Percentiles rank a stretch among this genome's conserved stretches.
Evolutionary conservation across 495 filamentous ascomycete species (phyloP).

Genomic region (Aspergillus coremiiformis): DNA sequence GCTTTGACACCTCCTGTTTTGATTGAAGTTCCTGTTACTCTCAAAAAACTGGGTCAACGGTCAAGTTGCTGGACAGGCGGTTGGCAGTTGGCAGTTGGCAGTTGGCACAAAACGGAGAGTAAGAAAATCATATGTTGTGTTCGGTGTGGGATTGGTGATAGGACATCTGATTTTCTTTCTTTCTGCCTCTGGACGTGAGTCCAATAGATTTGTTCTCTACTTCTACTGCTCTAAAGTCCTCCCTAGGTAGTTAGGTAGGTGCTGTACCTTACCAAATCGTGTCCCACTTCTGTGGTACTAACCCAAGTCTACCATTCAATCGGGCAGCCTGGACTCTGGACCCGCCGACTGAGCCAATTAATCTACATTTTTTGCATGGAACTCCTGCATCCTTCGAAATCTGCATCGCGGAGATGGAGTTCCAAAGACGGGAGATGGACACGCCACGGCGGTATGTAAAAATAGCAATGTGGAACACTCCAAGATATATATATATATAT

Average conservation of each 20-base stretch:
- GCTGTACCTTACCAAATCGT: background rate
- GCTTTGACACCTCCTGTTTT: background rate
- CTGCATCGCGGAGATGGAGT: background rate
- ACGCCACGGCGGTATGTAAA: background rate
- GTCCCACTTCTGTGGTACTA: background rate
- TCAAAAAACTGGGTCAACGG: background rate
- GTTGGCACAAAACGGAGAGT: background rate
- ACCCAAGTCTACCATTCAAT: background rate
- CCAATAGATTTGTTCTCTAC: background rate
- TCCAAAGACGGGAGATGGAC: background rate
- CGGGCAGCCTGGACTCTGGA: too few species aligned
- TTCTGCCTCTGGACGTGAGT: background rate
- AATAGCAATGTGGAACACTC: background rate
- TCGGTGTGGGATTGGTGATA: background rate
- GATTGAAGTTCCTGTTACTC: background rate
- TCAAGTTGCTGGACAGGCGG: background rate
- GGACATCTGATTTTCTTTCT: background rate
- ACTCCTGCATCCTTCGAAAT: conserved; percentile 1
- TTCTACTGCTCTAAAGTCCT: too few species aligned
- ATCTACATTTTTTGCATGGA: background rate
- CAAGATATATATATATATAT: too few species aligned
- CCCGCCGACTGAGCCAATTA: background rate
- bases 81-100: background rate
- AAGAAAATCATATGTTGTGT: background rate
- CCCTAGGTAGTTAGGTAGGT: too few species aligned